These are phyloP conservation scores for Nakaseomyces glabratus DNA, from an alignment of 1,139 yeast species.

Conservation along the genomic window DNA sequence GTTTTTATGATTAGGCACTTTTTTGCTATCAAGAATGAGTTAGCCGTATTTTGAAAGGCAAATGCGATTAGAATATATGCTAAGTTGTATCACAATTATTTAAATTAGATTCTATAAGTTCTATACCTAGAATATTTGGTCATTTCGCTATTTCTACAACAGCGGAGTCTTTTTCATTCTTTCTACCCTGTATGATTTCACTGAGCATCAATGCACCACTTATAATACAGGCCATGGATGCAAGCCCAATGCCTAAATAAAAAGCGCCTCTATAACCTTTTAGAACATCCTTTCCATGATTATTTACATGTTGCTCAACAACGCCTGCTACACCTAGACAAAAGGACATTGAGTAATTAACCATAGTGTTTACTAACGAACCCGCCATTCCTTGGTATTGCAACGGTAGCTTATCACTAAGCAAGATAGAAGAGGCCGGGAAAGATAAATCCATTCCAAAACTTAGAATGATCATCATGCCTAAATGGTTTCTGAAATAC, in stretches of 20 bases:
- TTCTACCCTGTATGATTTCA: slow-evolving; percentile 2
- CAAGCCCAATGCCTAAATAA: slow-evolving; percentile 32
- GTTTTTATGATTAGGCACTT: too few species aligned
- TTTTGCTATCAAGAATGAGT: too few species aligned
- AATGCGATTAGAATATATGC: too few species aligned
- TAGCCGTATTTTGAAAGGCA: too few species aligned
- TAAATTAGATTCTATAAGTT: too few species aligned
- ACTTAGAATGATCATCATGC: slow-evolving; percentile 41
- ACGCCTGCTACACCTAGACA: slow-evolving; percentile 45
- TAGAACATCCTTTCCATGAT: slow-evolving; percentile 25
- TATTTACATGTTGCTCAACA: slow-evolving; percentile 37
- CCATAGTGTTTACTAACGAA: slow-evolving; percentile 45
- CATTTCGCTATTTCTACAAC: too few species aligned
- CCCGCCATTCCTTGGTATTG: slow-evolving; percentile 56
- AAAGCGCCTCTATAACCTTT: slow-evolving; percentile 39
- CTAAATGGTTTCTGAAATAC: slow-evolving; percentile 39
- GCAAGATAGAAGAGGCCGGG: slow-evolving; percentile 47
- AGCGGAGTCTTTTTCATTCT: too few species aligned
- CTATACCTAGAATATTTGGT: too few species aligned
- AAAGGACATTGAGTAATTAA: slow-evolving; percentile 46
- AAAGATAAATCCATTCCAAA: slow-evolving; percentile 56
- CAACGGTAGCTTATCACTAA: slow-evolving; percentile 43
- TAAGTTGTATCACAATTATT: too few species aligned
- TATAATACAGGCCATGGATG: slow-evolving; percentile 14
- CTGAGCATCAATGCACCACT: slow-evolving; percentile 11